phyloP scores from a whole-genome alignment of 2,329 filamentous ascomycete species.

The Arthroderma sp. region DNA sequence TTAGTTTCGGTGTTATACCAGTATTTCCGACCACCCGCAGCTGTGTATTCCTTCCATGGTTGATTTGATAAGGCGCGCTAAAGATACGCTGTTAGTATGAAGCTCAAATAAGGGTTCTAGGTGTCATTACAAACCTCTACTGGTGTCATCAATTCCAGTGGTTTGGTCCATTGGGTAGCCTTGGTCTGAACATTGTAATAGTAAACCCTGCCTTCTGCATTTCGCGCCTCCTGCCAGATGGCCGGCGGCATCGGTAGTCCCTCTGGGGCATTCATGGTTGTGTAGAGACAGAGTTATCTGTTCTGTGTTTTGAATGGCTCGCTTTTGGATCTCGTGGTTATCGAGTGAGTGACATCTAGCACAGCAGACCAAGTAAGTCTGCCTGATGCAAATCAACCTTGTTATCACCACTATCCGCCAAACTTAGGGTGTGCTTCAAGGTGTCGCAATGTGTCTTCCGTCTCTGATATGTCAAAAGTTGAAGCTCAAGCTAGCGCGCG shows the following conservation, averaged over 20 bases:
- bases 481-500: background rate
- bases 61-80: constrained; percentile 70
- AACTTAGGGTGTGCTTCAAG: background rate
- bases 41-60: constrained; percentile 86
- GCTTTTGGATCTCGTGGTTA: too few species aligned
- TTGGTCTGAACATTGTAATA: constrained; percentile 84
- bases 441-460: background rate
- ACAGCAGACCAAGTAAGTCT: background rate
- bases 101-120: constrained; percentile 13
- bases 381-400: background rate
- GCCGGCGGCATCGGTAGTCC: constrained; percentile 34
- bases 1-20: constrained; percentile 91
- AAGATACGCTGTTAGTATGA: constrained; percentile 11
- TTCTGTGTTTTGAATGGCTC: background rate
- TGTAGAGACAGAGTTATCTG: background rate
- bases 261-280: constrained; percentile 1
- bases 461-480: background rate
- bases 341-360: background rate
- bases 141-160: constrained; percentile 71
- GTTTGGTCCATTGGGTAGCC: constrained; percentile 87
- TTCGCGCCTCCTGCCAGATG: constrained; percentile 70
- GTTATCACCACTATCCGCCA: background rate
- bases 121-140: constrained; percentile 51
- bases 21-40: constrained; percentile 78
- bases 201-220: constrained; percentile 71